These are phyloP conservation scores for Talaromyces verruculosus DNA, from an alignment of 2,329 filamentous ascomycete species.

Conservation along the genomic window DNA sequence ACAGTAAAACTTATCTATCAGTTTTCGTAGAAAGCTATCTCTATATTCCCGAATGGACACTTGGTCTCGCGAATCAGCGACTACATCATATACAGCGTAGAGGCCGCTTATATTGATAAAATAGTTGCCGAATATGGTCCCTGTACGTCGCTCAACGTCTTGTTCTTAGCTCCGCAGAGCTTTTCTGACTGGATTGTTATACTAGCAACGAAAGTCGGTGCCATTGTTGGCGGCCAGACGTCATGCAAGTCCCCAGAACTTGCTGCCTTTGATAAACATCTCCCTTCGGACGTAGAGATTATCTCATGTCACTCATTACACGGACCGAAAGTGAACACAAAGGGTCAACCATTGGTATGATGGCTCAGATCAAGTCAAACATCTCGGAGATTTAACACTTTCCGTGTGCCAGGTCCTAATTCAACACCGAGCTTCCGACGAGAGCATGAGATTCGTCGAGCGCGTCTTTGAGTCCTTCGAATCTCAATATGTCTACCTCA, in stretches of 20 bases:
- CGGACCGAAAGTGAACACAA: slow-evolving; percentile 83
- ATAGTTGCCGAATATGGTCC: slow-evolving; percentile 89
- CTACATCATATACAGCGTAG: slow-evolving; percentile 98
- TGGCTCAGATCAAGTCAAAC: not conserved
- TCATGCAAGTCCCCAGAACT: slow-evolving; percentile 98
- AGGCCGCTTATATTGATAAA: slow-evolving; percentile 83
- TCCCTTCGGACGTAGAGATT: slow-evolving; percentile 86
- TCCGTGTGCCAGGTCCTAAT: slow-evolving; percentile 66
- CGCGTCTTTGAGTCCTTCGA: slow-evolving; percentile 76
- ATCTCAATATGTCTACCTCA: slow-evolving; percentile 84
- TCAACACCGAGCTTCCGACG: slow-evolving; percentile 80
- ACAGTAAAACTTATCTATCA: slow-evolving; percentile 36
- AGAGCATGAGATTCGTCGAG: slow-evolving; percentile 75
- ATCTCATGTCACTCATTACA: slow-evolving; percentile 96
- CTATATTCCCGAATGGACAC: slow-evolving; percentile 91
- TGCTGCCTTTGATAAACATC: slow-evolving; percentile 82
- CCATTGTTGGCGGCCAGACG: slow-evolving; percentile 95
- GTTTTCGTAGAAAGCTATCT: slow-evolving; percentile 70
- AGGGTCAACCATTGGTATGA: slow-evolving; percentile 79
- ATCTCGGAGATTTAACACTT: not conserved
- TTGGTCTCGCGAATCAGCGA: slow-evolving; percentile 94
- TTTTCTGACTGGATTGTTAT: slow-evolving; percentile 1
- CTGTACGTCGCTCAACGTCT: slow-evolving; percentile 62
- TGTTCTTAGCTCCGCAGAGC: too few species aligned
- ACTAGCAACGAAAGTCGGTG: slow-evolving; percentile 88